A percentile compares a stretch with the other conserved stretches of the same genome.
Conservation (phyloP, 2,329 filamentous ascomycete species). For the Gyromitra esculenta region DNA sequence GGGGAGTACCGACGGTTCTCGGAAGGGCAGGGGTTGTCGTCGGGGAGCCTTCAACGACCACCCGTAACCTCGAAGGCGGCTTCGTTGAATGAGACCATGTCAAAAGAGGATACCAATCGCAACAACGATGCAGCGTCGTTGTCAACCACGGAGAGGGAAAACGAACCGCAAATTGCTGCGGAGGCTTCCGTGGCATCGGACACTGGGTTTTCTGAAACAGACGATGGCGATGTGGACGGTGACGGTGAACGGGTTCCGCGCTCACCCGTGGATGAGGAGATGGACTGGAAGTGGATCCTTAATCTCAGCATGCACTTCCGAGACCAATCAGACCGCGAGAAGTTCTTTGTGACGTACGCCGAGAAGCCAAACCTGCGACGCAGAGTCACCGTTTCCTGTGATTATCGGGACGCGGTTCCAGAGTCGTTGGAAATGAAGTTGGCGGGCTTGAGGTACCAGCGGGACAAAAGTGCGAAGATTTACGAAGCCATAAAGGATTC, state of each 20-base stretch:
- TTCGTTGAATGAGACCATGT: constrained; percentile 28
- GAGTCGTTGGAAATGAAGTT: constrained; percentile 89
- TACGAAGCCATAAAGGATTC: constrained; percentile 95
- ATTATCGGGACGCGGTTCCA: constrained; percentile 82
- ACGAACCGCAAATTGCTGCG: constrained; percentile 33
- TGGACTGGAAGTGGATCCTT: constrained; percentile 90
- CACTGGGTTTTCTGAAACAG: constrained; percentile 37
- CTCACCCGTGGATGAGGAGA: constrained; percentile 72
- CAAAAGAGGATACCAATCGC: constrained; percentile 28
- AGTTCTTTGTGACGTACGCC: constrained; percentile 96
- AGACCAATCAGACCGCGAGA: constrained; percentile 90
- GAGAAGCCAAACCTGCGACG: constrained; percentile 82
- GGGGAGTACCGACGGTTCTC: constrained; percentile 72
- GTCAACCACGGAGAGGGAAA: constrained; percentile 28
- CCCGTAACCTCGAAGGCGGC: constrained; percentile 32
- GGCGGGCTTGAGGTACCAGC: constrained; percentile 78
- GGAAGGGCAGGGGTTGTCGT: constrained; percentile 17
- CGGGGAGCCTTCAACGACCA: constrained; percentile 35
- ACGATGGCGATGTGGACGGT: constrained; percentile 30
- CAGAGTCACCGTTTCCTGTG: constrained; percentile 89
- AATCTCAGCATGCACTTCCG: constrained; percentile 99
- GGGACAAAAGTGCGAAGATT: constrained; percentile 90
- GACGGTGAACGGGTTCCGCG: constrained; percentile 17
- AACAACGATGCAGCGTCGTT: constrained; percentile 19
- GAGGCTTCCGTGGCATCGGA: constrained; percentile 32